Conservation (phyloP, 176 grass and related monocot genomes). For the Rhipidocladum racemiflorum region DNA sequence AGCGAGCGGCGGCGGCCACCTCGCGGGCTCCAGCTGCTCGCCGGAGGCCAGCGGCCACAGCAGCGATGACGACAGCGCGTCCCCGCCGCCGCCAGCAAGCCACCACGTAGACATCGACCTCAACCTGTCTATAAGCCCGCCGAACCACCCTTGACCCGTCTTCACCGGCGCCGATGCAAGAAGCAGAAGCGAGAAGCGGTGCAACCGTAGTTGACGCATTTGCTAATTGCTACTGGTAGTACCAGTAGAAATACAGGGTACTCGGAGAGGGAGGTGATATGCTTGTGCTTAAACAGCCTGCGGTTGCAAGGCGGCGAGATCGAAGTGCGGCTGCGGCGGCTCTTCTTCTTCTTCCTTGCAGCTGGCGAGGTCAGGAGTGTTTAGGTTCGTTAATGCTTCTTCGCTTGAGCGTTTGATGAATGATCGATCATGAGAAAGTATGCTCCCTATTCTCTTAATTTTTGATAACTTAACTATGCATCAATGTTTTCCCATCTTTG, state of each 20-base stretch:
- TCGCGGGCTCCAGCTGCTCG: slow-evolving; percentile 10
- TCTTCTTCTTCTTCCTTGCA: slow-evolving; percentile 24
- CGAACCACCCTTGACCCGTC: slow-evolving; percentile 25
- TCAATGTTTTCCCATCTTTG: background rate
- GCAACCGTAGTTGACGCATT: background rate
- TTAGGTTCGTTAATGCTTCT: slow-evolving; percentile 23
- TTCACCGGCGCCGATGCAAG: background rate
- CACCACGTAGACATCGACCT: slow-evolving; percentile 50
- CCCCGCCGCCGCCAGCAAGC: background rate
- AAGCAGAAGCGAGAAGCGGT: background rate
- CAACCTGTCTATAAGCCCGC: slow-evolving; percentile 62
- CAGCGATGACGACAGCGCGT: slow-evolving; percentile 23
- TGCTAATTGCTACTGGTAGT: background rate
- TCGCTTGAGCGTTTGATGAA: slow-evolving; percentile 10
- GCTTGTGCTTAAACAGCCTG: slow-evolving; percentile 46
- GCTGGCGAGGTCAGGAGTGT: background rate
- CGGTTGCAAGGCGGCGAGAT: slow-evolving; percentile 29
- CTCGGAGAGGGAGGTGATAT: slow-evolving; percentile 29
- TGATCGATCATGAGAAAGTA: background rate
- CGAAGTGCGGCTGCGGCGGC: slow-evolving; percentile 40
- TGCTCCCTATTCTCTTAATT: background rate
- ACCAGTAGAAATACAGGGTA: slow-evolving; percentile 11
- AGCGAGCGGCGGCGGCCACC: background rate
- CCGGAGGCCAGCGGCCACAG: slow-evolving; percentile 22
- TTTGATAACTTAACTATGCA: background rate